Conservation (phyloP, 768 basidiomycete genomes). For the Cytidiella melzeri region DNA sequence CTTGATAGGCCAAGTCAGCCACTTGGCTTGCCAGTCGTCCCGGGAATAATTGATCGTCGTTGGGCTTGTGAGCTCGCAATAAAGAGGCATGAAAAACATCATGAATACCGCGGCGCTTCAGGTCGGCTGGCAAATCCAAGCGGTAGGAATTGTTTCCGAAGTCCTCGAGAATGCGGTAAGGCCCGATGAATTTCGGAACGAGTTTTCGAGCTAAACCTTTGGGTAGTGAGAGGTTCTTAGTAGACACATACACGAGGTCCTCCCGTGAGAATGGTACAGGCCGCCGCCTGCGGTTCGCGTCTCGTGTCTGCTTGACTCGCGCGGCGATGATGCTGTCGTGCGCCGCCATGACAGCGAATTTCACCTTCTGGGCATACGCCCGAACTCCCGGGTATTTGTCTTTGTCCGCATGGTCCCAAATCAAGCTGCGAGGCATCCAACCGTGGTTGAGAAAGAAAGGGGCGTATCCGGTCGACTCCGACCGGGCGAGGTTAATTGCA, state of each 20-base stretch:
- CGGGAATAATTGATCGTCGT: slow-evolving; percentile 29
- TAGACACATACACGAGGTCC: too few species aligned
- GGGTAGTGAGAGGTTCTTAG: slow-evolving; percentile 14
- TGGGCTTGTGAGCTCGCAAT: slow-evolving; percentile 26
- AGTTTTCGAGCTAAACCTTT: slow-evolving; percentile 21
- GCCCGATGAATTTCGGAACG: slow-evolving; percentile 25
- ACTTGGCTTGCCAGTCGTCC: slow-evolving; percentile 22
- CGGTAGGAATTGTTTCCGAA: slow-evolving; percentile 17
- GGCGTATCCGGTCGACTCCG: slow-evolving; percentile 28
- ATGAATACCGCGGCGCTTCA: slow-evolving; percentile 20
- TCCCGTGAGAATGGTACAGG: slow-evolving; percentile 15
- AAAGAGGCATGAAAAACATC: too few species aligned
- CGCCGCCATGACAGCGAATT: slow-evolving; percentile 23
- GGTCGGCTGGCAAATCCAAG: slow-evolving; percentile 20
- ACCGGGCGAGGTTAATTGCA: too few species aligned
- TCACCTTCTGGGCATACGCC: slow-evolving; percentile 24
- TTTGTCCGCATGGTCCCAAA: too few species aligned
- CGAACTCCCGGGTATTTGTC: too few species aligned
- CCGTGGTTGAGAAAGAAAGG: too few species aligned
- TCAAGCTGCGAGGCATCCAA: too few species aligned
- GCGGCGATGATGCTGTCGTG: slow-evolving; percentile 33
- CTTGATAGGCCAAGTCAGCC: slow-evolving; percentile 14
- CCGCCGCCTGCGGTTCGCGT: slow-evolving; percentile 20
- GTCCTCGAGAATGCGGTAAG: slow-evolving; percentile 17
- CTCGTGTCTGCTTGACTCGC: slow-evolving; percentile 31